phyloP scores from a whole-genome alignment of 805 yeast species.

The Candida broadrunensis region DNA sequence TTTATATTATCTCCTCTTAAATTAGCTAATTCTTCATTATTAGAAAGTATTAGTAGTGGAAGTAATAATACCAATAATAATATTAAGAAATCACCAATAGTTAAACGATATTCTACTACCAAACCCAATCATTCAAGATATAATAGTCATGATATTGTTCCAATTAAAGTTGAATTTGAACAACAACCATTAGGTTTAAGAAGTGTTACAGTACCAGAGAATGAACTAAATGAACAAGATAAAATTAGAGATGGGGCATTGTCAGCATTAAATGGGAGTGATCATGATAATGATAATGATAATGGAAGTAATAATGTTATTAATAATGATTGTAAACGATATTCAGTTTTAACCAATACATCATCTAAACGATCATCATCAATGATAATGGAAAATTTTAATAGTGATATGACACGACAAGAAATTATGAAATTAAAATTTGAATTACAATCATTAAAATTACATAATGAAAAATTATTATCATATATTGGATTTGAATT shows the following conservation, averaged over 20 bases:
- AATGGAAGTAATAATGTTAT: slow-evolving; percentile 4
- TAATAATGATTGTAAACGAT: slow-evolving; percentile 7
- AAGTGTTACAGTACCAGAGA: slow-evolving; percentile 27
- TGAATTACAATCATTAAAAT: slow-evolving; percentile 50
- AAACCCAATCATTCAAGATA: slow-evolving; percentile 36
- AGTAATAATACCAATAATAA: slow-evolving; percentile 7
- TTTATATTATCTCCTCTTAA: slow-evolving; percentile 43
- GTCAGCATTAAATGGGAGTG: slow-evolving; percentile 26
- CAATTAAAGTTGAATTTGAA: slow-evolving; percentile 44
- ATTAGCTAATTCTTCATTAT: slow-evolving; percentile 19
- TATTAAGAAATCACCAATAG: slow-evolving; percentile 1
- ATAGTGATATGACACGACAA: slow-evolving; percentile 34
- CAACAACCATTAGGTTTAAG: slow-evolving; percentile 13
- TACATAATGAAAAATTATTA: slow-evolving; percentile 55
- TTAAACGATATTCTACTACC: slow-evolving; percentile 24
- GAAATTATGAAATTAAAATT: slow-evolving; percentile 51
- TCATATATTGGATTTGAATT: slow-evolving; percentile 57
- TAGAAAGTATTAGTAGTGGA: slow-evolving; percentile 7
- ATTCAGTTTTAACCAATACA: slow-evolving; percentile 14
- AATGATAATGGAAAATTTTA: slow-evolving; percentile 17
- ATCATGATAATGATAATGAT: slow-evolving; percentile 4
- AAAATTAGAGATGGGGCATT: slow-evolving; percentile 21
- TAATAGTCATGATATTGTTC: slow-evolving; percentile 41
- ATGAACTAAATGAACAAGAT: neutral
- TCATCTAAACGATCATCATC: slow-evolving; percentile 33